Base-by-base conservation (phyloP, 2,329 filamentous ascomycete genomes). In the Ascochyta koolunga region DNA sequence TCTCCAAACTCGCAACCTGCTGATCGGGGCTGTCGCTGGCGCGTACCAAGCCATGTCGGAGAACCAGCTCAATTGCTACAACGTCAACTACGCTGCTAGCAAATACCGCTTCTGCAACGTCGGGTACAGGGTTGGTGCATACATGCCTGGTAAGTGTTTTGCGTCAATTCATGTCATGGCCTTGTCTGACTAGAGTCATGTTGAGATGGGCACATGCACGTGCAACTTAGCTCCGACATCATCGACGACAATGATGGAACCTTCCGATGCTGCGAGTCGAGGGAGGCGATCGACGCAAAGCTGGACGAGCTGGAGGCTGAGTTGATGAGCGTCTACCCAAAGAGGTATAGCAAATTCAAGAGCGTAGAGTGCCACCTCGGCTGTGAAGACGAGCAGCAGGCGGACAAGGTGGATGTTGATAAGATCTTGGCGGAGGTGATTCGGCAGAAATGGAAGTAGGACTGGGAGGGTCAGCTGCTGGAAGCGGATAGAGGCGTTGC, bases 1-100 rank as follows among this genome's bases (percentile, higher is more conserved):
- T 19, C n/a, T 13, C 3, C 37, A 36, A 16, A 25, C 32, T 2
- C 50, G 38, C 9, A 32, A 43, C 13, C 7, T 42, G 2, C 16
- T 53, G 7, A 38, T 53, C 10, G 50, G 50, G 3, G 18, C 50
- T 7, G 35, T 53, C 16, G 42, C 50, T 16, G 50, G 36, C 6
- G 24, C 38, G 0, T 47, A 42, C 7, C 42, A 53, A 9, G 43
- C 38, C 4, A 16, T 35, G 15, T 47, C 50, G 0, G 19, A 19
- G 5, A 22, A 37, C 10, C 29, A 29, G 10, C 24, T 38, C 0
- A 53, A 53, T 5, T 53, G 50, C n/a, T 52, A 13, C 37, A 31
- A 9, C n/a, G 42, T 15, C 13, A 24, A 37, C 5, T 37, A 46
- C 18, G 1, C 8, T 3, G 31, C 16, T 2, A 22, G 18, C 2